Evolutionary conservation across 2,329 filamentous ascomycete species (phyloP), one percentile per base, ranked within the genome.

Genomic region (Albifimbria verrucaria): DNA sequence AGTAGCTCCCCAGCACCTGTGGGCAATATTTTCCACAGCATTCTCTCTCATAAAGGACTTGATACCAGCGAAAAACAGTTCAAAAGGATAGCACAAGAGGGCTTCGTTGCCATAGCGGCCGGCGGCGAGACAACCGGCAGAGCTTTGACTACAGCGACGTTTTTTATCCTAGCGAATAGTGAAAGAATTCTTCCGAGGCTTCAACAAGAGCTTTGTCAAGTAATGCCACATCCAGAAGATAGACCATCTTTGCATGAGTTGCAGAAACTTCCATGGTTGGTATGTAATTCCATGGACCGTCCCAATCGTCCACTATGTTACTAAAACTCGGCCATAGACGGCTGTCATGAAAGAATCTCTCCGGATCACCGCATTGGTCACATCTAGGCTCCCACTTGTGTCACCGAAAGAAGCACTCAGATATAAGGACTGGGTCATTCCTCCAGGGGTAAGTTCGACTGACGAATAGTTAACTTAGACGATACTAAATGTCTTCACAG

Each of bases 341-440:
- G 51, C 51, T 10, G 24, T 52, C 32, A 25, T 52, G 20, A 52
- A 52, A 41, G 51, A 52, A 25, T 39, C 46, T 7, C 51, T 52
- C 7, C 44, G 51, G 2, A 26, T 48, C n/a, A 22, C 21, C 22
- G 45, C 18, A 15, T 46, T 43, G 11, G 5, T 52, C 17, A 43
- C 32, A 15, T 52, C 51, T 5, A 36, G 51, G 26, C 41, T 52
- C 17, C 51, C 51, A 7, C 28, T 48, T 9, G 25, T 49, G 6
- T 48, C 50, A 11, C 51, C 51, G 11, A 23, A 44, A 7, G 28
- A 52, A 23, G 7, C 25, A 15, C 51, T 52, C n/a, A 15, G 20
- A 23, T 52, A 49, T 24, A 44, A 49, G 32, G 44, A 48, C 15
- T 52, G 51, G 51, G 36, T 24, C 15, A 52, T 52, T 43, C 51